These are phyloP conservation scores for Lasiodiplodia hormozganensis DNA, from an alignment of 2,329 filamentous ascomycete genomes.

Conservation along the genomic window DNA sequence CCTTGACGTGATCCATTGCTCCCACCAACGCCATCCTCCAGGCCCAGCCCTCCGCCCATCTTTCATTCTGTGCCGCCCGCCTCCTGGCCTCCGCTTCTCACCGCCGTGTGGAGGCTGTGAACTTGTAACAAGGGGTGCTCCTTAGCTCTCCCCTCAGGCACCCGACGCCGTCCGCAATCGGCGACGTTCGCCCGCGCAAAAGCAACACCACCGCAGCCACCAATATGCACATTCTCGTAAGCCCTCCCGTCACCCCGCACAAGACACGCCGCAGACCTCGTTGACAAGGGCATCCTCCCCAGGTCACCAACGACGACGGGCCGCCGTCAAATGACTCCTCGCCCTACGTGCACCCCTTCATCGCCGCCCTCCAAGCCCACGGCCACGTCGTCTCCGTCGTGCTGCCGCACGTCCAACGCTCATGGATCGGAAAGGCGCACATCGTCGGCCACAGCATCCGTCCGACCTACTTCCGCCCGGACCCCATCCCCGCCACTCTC, in stretches of 20 bases:
- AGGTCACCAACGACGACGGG: slow-evolving; percentile 61
- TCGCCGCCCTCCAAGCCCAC: slow-evolving; percentile 59
- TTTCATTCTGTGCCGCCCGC: background rate
- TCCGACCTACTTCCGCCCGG: slow-evolving; percentile 81
- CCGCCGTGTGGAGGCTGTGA: slow-evolving; percentile 8
- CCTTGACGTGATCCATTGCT: slow-evolving; percentile 8
- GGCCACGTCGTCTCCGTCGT: slow-evolving; percentile 92
- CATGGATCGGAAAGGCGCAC: slow-evolving; percentile 98
- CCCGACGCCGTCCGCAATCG: background rate
- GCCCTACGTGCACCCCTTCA: slow-evolving; percentile 57
- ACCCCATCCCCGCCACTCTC: slow-evolving; percentile 51
- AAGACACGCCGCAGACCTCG: background rate
- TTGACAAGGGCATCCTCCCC: slow-evolving; percentile 19
- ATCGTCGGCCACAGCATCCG: slow-evolving; percentile 89
- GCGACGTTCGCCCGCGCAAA: background rate
- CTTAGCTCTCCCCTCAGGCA: background rate
- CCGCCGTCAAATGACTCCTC: slow-evolving; percentile 58
- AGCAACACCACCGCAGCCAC: slow-evolving; percentile 19
- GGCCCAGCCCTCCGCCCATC: background rate
- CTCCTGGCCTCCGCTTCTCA: background rate
- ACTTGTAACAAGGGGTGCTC: background rate
- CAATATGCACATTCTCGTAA: slow-evolving; percentile 49
- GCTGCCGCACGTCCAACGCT: slow-evolving; percentile 88
- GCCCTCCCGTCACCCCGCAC: slow-evolving; percentile 29
- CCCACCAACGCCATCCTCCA: background rate